These are phyloP conservation scores for Dictyostelium intermedium DNA, from an alignment of 78 protist genomes.

Conservation along the genomic window DNA sequence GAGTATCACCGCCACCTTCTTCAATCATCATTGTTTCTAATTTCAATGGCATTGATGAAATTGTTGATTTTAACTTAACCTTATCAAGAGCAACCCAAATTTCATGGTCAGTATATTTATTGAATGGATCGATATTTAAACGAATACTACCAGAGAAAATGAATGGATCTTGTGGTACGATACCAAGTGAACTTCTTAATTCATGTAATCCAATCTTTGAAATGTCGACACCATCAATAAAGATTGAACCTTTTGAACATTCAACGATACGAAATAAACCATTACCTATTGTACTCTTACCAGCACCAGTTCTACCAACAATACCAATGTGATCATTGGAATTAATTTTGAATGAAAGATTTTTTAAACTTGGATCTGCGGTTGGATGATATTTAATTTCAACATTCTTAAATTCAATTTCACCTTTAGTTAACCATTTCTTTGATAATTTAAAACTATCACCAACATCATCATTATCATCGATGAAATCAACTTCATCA, in stretches of 20 bases:
- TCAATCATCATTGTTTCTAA: slow-evolving; percentile 11
- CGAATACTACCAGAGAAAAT: slow-evolving; percentile 86
- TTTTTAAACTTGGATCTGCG: slow-evolving; percentile 72
- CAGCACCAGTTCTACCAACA: slow-evolving; percentile 95
- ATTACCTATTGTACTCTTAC: slow-evolving; percentile 82
- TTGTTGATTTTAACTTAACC: slow-evolving; percentile 29
- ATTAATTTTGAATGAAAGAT: slow-evolving; percentile 10
- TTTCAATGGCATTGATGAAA: slow-evolving; percentile 9
- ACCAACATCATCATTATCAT: not conserved
- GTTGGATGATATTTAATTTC: slow-evolving; percentile 81
- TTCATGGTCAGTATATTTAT: slow-evolving; percentile 2
- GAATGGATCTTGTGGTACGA: slow-evolving; percentile 95
- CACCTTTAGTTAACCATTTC: not conserved
- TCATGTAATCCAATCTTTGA: slow-evolving; percentile 8
- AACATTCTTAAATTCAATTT: slow-evolving; percentile 62
- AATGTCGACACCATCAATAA: slow-evolving; percentile 83
- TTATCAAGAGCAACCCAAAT: slow-evolving; percentile 81
- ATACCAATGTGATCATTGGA: slow-evolving; percentile 85
- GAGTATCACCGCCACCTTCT: slow-evolving; percentile 83
- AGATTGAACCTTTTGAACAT: slow-evolving; percentile 25
- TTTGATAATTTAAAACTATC: not conserved
- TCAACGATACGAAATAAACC: slow-evolving; percentile 82
- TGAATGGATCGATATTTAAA: slow-evolving; percentile 75
- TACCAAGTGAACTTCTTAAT: slow-evolving; percentile 83
- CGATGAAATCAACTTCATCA: not conserved